Evolutionary conservation across 495 filamentous ascomycete genomes (phyloP), one percentile per base, ranked within the genome.

Genomic region (Cenococcum geophilum): DNA sequence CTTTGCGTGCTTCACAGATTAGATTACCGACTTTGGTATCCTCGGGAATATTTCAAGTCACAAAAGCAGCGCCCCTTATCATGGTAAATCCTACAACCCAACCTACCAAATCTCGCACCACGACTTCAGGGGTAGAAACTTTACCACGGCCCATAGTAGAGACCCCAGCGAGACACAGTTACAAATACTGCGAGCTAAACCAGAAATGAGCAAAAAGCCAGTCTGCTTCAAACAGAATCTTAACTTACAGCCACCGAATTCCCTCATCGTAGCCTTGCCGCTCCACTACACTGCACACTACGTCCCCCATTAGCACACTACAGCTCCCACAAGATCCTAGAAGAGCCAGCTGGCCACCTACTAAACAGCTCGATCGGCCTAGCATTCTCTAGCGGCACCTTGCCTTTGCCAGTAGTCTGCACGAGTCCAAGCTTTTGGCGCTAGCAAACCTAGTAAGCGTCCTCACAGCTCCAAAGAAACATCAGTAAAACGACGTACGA

Each of bases 261-360:
- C 54, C 54, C 21, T 56, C 54, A 18, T 32, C 25, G 16, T 36
- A 56, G 34, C 54, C 58, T 55, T 60, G 58, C 4, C 58, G 45
- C 16, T 16, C 14, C 50, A 60, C 58, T 6, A 60, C 48, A 40
- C 58, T 60, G n/a, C 58, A 59, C 56, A 54, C 45, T 37, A 6
- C 27, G 36, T 25, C 0, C 1, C 20, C 16, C 16, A 2, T 56
- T 21, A 56, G n/a, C 18, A 11, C 16, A 40, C n/a, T 5, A 1
- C 18, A 36, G 10, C 6, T 32, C 27, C 27, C 27, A 2, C 6
- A 5, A 57, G n/a, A 22, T 37, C 20, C 20, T 5, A 16, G 8
- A 21, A 55, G 18, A 0, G 22, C 5, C 8, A 21, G 21, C 16
- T n/a, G 8, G 16, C 5, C 25, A 56, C 54, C 6, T 56, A 56